A percentile compares a stretch with the other conserved stretches of the same genome.
These are phyloP conservation scores for Diutina siamensis DNA, from an alignment of 1,139 yeast species.

Conservation along the genomic window DNA sequence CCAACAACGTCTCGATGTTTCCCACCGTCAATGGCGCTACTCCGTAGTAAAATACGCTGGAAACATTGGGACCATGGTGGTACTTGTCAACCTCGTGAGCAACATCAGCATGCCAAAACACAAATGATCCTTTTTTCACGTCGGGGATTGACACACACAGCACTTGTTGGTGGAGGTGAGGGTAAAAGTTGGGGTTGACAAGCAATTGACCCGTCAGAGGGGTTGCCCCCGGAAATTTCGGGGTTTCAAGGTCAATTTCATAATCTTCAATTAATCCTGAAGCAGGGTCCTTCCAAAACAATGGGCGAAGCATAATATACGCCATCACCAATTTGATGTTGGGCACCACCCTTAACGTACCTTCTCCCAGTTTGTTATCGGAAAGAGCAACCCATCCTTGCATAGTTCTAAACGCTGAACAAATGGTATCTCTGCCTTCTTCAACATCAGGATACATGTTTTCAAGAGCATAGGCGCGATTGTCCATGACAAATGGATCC, in stretches of 20 bases:
- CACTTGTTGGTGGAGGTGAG: conserved; percentile 17
- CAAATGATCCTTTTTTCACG: conserved; percentile 30
- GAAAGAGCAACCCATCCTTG: conserved; percentile 40
- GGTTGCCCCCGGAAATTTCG: conserved; percentile 17
- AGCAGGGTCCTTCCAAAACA: conserved; percentile 21
- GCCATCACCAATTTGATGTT: conserved; percentile 25
- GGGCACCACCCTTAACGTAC: conserved; percentile 32
- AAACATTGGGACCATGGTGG: conserved; percentile 26
- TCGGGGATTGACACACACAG: conserved; percentile 21
- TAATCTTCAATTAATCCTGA: conserved; percentile 13
- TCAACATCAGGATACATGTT: conserved; percentile 19
- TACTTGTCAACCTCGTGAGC: conserved; percentile 36
- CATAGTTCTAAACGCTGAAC: conserved; percentile 31
- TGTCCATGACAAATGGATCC: conserved; percentile 31
- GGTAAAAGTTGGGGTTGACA: conserved; percentile 14
- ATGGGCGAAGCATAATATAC: conserved; percentile 33
- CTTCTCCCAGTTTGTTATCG: conserved; percentile 28
- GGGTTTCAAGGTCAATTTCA: conserved; percentile 15
- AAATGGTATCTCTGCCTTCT: conserved; percentile 10
- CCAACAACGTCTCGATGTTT: conserved; percentile 2
- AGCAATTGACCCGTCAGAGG: conserved; percentile 22
- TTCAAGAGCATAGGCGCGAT: conserved; percentile 23
- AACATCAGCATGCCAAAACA: conserved; percentile 39
- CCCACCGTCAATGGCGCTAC: conserved; percentile 15
- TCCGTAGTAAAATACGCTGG: conserved; percentile 26